These are phyloP conservation scores for Aspergillus clavatus DNA, from an alignment of 2,329 filamentous ascomycete genomes.

Conservation along the genomic window DNA sequence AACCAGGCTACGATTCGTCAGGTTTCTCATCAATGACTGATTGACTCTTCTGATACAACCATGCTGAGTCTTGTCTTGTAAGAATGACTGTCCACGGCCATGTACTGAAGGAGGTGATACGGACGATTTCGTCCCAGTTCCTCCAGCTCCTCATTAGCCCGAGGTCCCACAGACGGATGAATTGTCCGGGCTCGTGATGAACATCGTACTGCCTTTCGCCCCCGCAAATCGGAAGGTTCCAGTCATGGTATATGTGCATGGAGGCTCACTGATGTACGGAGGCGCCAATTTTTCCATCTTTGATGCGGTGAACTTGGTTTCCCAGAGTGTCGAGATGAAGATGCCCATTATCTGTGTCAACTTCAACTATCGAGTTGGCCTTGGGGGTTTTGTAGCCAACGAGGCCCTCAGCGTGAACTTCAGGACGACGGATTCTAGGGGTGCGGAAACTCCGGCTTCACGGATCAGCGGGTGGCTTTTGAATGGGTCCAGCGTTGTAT, in stretches of 20 bases:
- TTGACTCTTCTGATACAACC: background rate
- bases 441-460: constrained; percentile 38
- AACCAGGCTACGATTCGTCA: constrained; percentile 18
- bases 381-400: constrained; percentile 23
- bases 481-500: constrained; percentile 35
- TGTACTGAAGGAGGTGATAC: constrained; percentile 16
- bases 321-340: constrained; percentile 15
- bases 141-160: constrained; percentile 15
- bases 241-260: constrained; percentile 25
- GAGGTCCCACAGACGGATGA: constrained; percentile 13
- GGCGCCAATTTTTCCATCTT: constrained; percentile 24
- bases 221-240: constrained; percentile 9
- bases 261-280: constrained; percentile 24
- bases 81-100: constrained; percentile 20
- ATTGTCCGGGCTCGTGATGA: constrained; percentile 21
- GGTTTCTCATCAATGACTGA: background rate
- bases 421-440: constrained; percentile 17
- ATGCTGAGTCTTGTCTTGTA: constrained; percentile 2
- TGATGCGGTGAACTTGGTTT: constrained; percentile 23
- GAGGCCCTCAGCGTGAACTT: constrained; percentile 13
- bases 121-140: constrained; percentile 21
- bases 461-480: constrained; percentile 30
- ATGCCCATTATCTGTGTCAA: constrained; percentile 21
- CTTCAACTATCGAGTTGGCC: constrained; percentile 26
- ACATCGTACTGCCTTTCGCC: constrained; percentile 18